phyloP scores from a whole-genome alignment of 2,329 filamentous ascomycete genomes.

The Fusarium poae region DNA sequence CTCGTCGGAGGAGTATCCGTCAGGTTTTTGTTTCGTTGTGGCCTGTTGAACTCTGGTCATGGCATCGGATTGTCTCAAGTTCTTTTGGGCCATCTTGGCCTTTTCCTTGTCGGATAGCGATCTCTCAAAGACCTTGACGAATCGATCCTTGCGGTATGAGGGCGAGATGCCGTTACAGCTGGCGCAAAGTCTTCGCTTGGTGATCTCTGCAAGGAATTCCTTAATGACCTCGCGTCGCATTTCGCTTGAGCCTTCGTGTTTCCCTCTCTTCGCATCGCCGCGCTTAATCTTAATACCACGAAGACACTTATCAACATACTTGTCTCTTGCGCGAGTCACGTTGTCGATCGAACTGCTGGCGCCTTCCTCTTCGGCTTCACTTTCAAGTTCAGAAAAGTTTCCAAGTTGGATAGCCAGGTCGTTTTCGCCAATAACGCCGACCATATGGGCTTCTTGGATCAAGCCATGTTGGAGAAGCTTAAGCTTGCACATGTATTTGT shows the following conservation, averaged over 20 bases:
- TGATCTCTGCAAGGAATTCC: conserved; percentile 82
- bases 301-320: conserved; percentile 81
- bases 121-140: conserved; percentile 93
- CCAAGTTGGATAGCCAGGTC: conserved; percentile 55
- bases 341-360: conserved; percentile 63
- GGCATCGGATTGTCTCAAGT: conserved; percentile 77
- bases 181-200: conserved; percentile 76
- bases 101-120: conserved; percentile 80
- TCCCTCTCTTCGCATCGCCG: conserved; percentile 69
- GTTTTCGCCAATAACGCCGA: conserved; percentile 66
- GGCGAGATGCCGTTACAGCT: conserved; percentile 79
- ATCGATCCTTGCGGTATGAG: conserved; percentile 87
- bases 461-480: conserved; percentile 88
- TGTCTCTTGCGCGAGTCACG: conserved; percentile 65
- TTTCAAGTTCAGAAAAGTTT: conserved; percentile 58
- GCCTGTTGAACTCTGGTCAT: conserved; percentile 62
- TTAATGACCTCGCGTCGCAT: conserved; percentile 82
- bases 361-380: conserved; percentile 75
- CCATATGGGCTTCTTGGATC: conserved; percentile 73
- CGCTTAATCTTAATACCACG: conserved; percentile 66
- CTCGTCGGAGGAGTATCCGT: conserved; percentile 71
- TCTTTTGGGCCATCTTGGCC: conserved; percentile 78
- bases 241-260: conserved; percentile 86
- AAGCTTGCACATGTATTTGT: conserved; percentile 85
- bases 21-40: conserved; percentile 57